Evolutionary conservation across 1,139 yeast species (phyloP), one percentile per base, ranked within the genome.

Genomic region (Hyphopichia pseudoburtonii): DNA sequence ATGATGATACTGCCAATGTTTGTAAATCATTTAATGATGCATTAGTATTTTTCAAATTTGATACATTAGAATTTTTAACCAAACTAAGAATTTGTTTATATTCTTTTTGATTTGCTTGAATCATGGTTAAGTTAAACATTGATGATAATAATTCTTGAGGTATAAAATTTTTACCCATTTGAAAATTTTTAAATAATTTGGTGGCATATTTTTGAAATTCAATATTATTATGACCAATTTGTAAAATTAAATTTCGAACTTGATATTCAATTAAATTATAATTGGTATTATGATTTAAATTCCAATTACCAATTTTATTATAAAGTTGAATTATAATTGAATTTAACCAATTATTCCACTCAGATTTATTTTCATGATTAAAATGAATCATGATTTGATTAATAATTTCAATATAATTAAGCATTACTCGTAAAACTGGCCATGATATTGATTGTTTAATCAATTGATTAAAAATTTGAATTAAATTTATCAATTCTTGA

Each of bases 41-140:
- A 38, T 65, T 59, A 14, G 76, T 57, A 42, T 70, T 60, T 18
- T 53, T 58, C 38, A 65, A 51, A 26, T 56, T 54, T 14, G 70
- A 60, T 9, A 58, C 56, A 34, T 70, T 64, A 9, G 82, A 66
- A 42, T 71, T 71, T 41, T 78, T 77, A 8, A 73, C 74, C 16
- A 80, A 53, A 28, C 74, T 76, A 28, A 73, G 58, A 3, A 80
- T 57, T 46, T 75, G 79, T 52, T 81, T 81, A 66, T 80, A 82
- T 28, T 76, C 80, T 43, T 76, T 73, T 37, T 67, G 61, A 17
- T 56, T 62, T 4, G 70, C 67, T 28, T 64, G 56, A 26, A 56
- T 48, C 22, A 61, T 55, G 5, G 64, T 56, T 22, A 70, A 58
- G 38, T 61, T 65, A 46, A 66, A 61, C 25, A 63, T 51, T 8